Evolutionary conservation across 2,329 filamentous ascomycete species (phyloP).

Genomic region (Incumbomyces lentus): DNA sequence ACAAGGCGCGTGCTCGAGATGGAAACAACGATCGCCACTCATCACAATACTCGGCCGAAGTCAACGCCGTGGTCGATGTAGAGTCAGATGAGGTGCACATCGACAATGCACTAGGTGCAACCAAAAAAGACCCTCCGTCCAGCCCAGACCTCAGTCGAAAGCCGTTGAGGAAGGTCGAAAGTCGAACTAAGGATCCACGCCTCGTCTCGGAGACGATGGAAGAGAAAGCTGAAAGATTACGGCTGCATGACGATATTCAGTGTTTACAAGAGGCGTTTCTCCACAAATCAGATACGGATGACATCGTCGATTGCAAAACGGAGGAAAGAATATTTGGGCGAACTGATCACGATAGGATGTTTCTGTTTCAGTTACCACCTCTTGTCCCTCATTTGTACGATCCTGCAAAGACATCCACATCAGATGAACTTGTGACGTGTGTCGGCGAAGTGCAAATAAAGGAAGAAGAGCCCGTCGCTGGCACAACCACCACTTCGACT

Average conservation of each 20-base stretch:
- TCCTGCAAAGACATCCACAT: conserved; percentile 23
- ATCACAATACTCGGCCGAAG: conserved; percentile 22
- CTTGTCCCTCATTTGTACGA: conserved; percentile 47
- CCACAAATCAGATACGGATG: conserved; percentile 9
- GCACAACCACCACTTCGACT: background rate
- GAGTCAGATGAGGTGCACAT: conserved; percentile 23
- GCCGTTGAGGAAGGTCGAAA: conserved; percentile 27
- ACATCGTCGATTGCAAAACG: conserved; percentile 17
- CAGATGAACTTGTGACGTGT: conserved; percentile 6
- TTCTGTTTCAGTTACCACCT: conserved; percentile 55
- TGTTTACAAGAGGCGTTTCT: conserved; percentile 13
- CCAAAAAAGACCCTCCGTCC: conserved; percentile 25
- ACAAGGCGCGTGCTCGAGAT: conserved; percentile 30
- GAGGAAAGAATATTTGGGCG: conserved; percentile 21
- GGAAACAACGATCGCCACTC: conserved; percentile 30
- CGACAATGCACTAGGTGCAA: conserved; percentile 17
- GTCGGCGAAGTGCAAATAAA: conserved; percentile 10
- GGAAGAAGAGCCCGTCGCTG: conserved; percentile 8
- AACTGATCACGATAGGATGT: conserved; percentile 44
- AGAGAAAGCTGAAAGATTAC: conserved; percentile 21
- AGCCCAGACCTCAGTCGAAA: conserved; percentile 33
- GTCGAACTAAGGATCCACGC: conserved; percentile 10
- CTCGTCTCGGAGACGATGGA: conserved; percentile 16
- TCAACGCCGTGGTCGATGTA: conserved; percentile 8
- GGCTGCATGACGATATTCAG: conserved; percentile 21